These are phyloP conservation scores for Thermomucor indicae-seudaticae DNA, from an alignment of 371 early-diverging fungal genomes.

Conservation along the genomic window DNA sequence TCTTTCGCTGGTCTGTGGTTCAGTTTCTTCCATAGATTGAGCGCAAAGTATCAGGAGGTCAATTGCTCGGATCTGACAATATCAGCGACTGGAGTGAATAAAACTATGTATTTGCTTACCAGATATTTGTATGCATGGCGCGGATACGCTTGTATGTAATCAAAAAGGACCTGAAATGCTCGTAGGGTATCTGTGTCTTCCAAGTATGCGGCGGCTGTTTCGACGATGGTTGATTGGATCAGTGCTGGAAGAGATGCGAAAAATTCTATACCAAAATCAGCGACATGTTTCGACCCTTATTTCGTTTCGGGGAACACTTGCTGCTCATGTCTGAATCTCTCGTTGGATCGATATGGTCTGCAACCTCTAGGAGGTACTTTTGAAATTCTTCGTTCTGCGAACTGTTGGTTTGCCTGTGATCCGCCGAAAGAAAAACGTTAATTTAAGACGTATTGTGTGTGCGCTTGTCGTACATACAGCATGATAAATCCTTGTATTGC, in stretches of 20 bases:
- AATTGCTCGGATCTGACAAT: conserved; percentile 32
- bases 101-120: conserved; percentile 11
- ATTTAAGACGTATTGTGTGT: not conserved
- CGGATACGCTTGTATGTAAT: conserved; percentile 42
- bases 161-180: conserved; percentile 34
- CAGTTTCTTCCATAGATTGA: conserved; percentile 12
- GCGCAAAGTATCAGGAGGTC: conserved; percentile 27
- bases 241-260: conserved; percentile 38
- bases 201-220: conserved; percentile 32
- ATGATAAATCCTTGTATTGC: conserved; percentile 21
- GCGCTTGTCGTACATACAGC: conserved; percentile 11
- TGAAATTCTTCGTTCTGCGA: conserved; percentile 27
- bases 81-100: not conserved
- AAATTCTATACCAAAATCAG: conserved; percentile 20
- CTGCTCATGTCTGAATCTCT: conserved; percentile 34
- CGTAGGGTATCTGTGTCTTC: conserved; percentile 29
- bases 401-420: conserved; percentile 33
- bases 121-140: conserved; percentile 46
- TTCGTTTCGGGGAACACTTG: conserved; percentile 6
- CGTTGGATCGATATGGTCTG: conserved; percentile 33
- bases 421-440: not conserved
- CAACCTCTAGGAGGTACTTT: conserved; percentile 28
- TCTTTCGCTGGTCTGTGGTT: conserved; percentile 23
- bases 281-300: not conserved
- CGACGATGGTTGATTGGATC: conserved; percentile 40